These are phyloP conservation scores for Musa schizocarpa DNA, from an alignment of 176 grass and related monocot genomes.

Conservation along the genomic window DNA sequence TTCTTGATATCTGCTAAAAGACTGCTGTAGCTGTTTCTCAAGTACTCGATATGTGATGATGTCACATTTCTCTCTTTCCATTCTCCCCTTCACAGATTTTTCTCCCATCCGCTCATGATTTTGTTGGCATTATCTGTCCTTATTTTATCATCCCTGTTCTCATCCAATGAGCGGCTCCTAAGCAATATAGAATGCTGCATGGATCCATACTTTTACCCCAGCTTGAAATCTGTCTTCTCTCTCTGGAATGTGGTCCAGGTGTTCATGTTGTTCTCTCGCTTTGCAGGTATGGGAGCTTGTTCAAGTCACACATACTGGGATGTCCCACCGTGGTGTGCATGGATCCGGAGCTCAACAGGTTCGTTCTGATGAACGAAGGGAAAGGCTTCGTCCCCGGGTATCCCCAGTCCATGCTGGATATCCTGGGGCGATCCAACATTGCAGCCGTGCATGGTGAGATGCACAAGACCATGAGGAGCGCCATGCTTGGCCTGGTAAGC, in stretches of 20 bases:
- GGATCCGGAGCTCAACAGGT: slow-evolving; percentile 85
- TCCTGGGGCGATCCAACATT: slow-evolving; percentile 76
- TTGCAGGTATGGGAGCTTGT: slow-evolving; percentile 73
- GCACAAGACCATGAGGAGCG: slow-evolving; percentile 69
- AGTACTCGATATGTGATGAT: not conserved
- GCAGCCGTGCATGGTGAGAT: slow-evolving; percentile 75
- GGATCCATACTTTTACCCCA: too few species aligned
- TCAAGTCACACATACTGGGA: slow-evolving; percentile 90
- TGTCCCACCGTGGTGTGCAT: slow-evolving; percentile 96
- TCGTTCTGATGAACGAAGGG: slow-evolving; percentile 50
- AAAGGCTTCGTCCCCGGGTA: slow-evolving; percentile 82
- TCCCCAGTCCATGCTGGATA: slow-evolving; percentile 91
- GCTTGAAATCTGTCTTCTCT: too few species aligned
- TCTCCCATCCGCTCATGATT: too few species aligned
- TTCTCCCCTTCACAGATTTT: too few species aligned
- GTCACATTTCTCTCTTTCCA: not conserved
- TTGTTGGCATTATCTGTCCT: too few species aligned
- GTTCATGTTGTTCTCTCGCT: not conserved
- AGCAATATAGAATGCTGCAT: too few species aligned
- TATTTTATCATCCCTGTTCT: too few species aligned
- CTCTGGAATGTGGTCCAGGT: too few species aligned
- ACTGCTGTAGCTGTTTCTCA: not conserved
- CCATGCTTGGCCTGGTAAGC: slow-evolving; percentile 59
- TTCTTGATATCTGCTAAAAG: not conserved
- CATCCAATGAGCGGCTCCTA: too few species aligned